Conservation (phyloP, 805 yeast species). For the Ogataea nitratoaversa region DNA sequence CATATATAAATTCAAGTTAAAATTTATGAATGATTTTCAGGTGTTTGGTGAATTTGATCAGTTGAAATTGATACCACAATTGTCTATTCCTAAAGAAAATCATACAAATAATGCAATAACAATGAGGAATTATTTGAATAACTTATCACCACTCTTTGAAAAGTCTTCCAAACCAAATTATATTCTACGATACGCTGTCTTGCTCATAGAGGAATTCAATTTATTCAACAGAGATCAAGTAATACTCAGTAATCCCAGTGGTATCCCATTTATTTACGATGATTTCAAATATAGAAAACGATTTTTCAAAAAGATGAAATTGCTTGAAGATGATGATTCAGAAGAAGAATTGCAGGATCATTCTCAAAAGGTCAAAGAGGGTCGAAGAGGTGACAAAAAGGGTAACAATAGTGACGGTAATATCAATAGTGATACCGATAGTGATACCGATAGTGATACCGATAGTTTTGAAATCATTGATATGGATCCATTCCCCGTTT, state of each 20-base stretch:
- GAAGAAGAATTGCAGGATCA: too few species aligned
- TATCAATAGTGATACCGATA: not conserved
- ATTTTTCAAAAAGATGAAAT: conserved; percentile 2
- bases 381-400: not conserved
- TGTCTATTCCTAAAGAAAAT: too few species aligned
- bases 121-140: not conserved
- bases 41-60: conserved; percentile 7
- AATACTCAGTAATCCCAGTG: conserved; percentile 9
- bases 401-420: not conserved
- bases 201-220: conserved; percentile 13
- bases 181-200: conserved; percentile 11
- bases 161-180: not conserved
- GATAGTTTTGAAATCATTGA: not conserved
- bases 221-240: conserved; percentile 20
- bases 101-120: too few species aligned
- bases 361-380: too few species aligned
- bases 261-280: conserved; percentile 15
- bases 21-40: conserved; percentile 13
- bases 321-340: not conserved
- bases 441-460: not conserved
- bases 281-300: conserved; percentile 1
- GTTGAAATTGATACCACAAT: conserved; percentile 1
- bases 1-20: conserved; percentile 8
- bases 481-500: not conserved
- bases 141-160: not conserved